Percentiles rank a stretch among this genome's conserved stretches.
Evolutionary conservation across 164 flowering plant genomes (phyloP).

Genomic region (Sextonia rubra): DNA sequence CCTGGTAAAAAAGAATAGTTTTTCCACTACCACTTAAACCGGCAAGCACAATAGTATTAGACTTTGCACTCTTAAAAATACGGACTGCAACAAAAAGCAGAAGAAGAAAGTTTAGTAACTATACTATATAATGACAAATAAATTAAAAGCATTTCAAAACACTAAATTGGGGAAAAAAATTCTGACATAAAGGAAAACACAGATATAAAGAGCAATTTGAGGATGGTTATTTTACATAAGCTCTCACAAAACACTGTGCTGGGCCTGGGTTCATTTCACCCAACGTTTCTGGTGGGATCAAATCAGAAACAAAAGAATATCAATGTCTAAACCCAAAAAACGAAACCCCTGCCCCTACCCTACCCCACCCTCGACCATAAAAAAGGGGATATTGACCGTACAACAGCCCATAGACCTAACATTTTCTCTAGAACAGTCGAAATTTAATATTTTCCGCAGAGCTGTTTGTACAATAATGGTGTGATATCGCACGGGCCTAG

Average conservation of each 20-base stretch:
- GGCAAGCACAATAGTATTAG: constrained; percentile 67
- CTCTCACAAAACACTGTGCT: background rate
- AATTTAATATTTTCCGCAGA: too few relatives aligned
- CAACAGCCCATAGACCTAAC: too few relatives aligned
- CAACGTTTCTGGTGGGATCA: background rate
- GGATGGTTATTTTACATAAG: background rate
- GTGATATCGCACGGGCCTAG: too few relatives aligned
- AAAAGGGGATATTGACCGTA: too few relatives aligned
- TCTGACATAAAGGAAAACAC: background rate
- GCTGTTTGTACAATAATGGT: too few relatives aligned
- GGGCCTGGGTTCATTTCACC: background rate
- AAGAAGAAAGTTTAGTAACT: background rate
- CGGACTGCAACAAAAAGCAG: constrained; percentile 45
- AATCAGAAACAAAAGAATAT: too few relatives aligned
- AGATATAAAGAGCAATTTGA: too few relatives aligned
- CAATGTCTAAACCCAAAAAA: too few relatives aligned
- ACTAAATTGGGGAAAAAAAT: background rate
- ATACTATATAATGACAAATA: background rate
- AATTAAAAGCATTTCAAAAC: background rate
- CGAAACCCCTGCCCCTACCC: too few relatives aligned
- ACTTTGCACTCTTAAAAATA: constrained; percentile 46
- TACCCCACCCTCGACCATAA: too few relatives aligned
- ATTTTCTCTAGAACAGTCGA: too few relatives aligned
- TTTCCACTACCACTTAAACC: constrained; percentile 93
- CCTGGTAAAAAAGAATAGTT: constrained; percentile 81